Conservation (phyloP, 768 basidiomycete genomes). For the Collybia sp. region DNA sequence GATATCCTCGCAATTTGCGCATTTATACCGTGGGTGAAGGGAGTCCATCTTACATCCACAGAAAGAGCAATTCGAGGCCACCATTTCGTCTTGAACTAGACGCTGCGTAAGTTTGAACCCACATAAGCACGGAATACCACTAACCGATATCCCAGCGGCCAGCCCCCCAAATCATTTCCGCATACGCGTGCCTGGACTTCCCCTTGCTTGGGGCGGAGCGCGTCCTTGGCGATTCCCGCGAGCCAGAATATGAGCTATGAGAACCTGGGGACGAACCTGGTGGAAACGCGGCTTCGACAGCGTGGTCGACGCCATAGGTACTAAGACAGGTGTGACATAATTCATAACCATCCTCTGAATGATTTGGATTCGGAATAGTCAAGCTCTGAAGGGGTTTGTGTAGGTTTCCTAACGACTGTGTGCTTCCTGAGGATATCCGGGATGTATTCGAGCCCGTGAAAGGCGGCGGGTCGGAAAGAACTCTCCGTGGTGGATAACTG, state of each 20-base stretch:
- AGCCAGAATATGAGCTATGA: conserved; percentile 36
- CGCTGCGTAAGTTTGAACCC: conserved; percentile 2
- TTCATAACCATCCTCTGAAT: conserved; percentile 57
- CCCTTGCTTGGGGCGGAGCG: conserved; percentile 75
- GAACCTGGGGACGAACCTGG: conserved; percentile 40
- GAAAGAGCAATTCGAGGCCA: conserved; percentile 71
- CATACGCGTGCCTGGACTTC: conserved; percentile 76
- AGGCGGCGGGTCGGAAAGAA: conserved; percentile 19
- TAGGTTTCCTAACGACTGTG: conserved; percentile 18
- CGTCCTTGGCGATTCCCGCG: conserved; percentile 52
- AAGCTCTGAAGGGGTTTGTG: conserved; percentile 15
- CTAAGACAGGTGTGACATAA: conserved; percentile 82
- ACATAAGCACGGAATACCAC: conserved; percentile 19
- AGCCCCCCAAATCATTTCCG: conserved; percentile 83
- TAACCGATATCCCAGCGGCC: conserved; percentile 86
- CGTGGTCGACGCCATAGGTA: conserved; percentile 72
- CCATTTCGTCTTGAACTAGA: conserved; percentile 63
- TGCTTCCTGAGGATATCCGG: conserved; percentile 29
- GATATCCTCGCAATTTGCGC: conserved; percentile 74
- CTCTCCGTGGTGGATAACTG: conserved; percentile 29
- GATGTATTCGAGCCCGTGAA: conserved; percentile 24
- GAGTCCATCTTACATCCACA: conserved; percentile 52
- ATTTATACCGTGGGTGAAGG: conserved; percentile 72
- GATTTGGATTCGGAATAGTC: too few relatives aligned
- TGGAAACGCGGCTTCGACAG: conserved; percentile 53